Percentiles rank a stretch among this genome's conserved stretches.
Evolutionary conservation across 495 filamentous ascomycete genomes (phyloP).

Genomic region (Daldinia vernicosa): DNA sequence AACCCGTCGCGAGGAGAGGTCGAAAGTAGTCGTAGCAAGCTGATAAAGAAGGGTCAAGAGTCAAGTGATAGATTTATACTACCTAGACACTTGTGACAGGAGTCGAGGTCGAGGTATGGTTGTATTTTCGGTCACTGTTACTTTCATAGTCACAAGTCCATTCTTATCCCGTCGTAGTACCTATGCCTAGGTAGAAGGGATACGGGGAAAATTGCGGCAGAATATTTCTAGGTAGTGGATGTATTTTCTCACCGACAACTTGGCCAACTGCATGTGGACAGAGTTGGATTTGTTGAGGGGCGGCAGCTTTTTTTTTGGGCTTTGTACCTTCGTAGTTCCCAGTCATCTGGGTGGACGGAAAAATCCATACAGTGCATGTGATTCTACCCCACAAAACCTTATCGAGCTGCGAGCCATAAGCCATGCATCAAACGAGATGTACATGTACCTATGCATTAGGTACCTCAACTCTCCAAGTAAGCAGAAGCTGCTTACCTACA

Average conservation of each 20-base stretch:
- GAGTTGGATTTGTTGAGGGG: conserved; percentile 37
- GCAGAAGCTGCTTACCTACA: background rate
- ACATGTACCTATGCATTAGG: background rate
- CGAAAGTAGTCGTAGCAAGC: background rate
- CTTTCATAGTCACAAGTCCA: conserved; percentile 38
- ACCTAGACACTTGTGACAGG: conserved; percentile 9
- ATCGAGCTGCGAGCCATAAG: conserved; percentile 14
- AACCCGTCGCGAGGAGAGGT: conserved; percentile 5
- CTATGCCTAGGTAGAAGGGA: too few species aligned
- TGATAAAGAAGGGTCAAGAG: conserved; percentile 2
- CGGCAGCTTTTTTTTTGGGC: conserved; percentile 9
- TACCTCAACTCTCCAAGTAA: background rate
- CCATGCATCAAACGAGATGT: background rate
- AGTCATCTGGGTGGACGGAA: background rate
- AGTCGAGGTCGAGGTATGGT: conserved; percentile 11
- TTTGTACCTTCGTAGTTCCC: conserved; percentile 14
- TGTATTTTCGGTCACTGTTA: conserved; percentile 20
- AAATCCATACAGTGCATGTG: conserved; percentile 31
- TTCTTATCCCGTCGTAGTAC: conserved; percentile 22
- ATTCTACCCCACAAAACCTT: conserved; percentile 36
- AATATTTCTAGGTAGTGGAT: conserved; percentile 6
- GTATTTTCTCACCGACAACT: conserved; percentile 38
- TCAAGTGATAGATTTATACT: conserved; percentile 12
- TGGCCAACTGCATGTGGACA: background rate
- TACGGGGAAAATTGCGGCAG: background rate